These are phyloP conservation scores for Rhizopus sp. DNA, from an alignment of 371 early-diverging fungal species.

Conservation along the genomic window DNA sequence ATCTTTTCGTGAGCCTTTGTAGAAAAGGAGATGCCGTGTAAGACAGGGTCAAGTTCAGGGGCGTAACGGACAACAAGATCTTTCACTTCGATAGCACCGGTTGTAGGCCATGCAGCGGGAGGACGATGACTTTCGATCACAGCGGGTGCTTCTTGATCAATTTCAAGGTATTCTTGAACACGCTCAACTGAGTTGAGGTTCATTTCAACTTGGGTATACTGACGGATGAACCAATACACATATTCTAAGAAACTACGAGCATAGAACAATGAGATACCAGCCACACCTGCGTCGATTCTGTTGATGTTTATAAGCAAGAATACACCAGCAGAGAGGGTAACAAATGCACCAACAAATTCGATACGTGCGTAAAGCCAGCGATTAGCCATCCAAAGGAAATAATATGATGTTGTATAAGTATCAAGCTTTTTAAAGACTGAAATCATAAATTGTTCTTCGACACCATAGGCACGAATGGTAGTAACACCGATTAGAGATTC, in stretches of 20 bases:
- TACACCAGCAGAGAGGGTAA: conserved; percentile 68
- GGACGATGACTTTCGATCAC: conserved; percentile 43
- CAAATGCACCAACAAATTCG: conserved; percentile 68
- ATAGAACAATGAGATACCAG: conserved; percentile 82
- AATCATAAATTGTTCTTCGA: conserved; percentile 59
- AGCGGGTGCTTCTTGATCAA: conserved; percentile 72
- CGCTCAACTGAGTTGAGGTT: conserved; percentile 85
- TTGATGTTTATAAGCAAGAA: conserved; percentile 55
- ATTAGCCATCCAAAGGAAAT: conserved; percentile 81
- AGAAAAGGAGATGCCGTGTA: conserved; percentile 65
- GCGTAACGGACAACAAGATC: conserved; percentile 69
- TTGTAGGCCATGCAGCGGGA: conserved; percentile 75
- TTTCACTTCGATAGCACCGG: conserved; percentile 66
- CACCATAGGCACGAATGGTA: conserved; percentile 75
- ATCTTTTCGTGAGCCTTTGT: conserved; percentile 72
- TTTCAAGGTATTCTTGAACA: conserved; percentile 72
- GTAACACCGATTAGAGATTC: conserved; percentile 68
- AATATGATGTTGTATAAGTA: conserved; percentile 73
- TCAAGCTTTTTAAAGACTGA: conserved; percentile 62
- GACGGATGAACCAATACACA: conserved; percentile 49
- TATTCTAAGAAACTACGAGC: conserved; percentile 65
- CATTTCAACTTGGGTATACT: conserved; percentile 80
- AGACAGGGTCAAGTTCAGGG: conserved; percentile 64
- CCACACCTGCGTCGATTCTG: conserved; percentile 75
- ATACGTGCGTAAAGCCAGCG: conserved; percentile 81